A percentile compares a stretch with the other conserved stretches of the same genome.
phyloP scores from a whole-genome alignment of 805 yeast genomes.

The Candida pseudoglaebosa region DNA sequence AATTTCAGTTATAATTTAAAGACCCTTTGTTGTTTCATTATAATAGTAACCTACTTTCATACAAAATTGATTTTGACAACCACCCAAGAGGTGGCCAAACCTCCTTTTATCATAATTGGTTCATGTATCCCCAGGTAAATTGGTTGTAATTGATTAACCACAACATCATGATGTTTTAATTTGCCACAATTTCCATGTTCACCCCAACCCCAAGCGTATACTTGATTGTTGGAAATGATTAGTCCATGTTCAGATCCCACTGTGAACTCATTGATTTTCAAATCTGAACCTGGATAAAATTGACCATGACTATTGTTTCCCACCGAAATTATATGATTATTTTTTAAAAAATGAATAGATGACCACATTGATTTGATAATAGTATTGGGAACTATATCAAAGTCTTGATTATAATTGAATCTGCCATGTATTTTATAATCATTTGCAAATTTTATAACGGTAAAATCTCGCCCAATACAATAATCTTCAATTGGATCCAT shows the following conservation, averaged over 20 bases:
- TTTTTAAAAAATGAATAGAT: conserved; percentile 27
- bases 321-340: conserved; percentile 34
- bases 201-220: conserved; percentile 96
- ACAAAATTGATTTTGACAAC: too few species aligned
- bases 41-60: too few species aligned
- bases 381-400: conserved; percentile 4
- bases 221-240: conserved; percentile 28
- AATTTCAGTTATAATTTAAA: too few species aligned
- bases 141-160: conserved; percentile 33
- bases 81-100: conserved; percentile 71
- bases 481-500: conserved; percentile 10
- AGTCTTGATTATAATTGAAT: not conserved
- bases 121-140: conserved; percentile 19
- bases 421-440: conserved; percentile 16
- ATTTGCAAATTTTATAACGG: conserved; percentile 30
- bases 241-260: conserved; percentile 91
- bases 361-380: conserved; percentile 65
- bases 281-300: conserved; percentile 23
- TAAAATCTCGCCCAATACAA: conserved; percentile 58
- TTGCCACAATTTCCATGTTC: conserved; percentile 95
- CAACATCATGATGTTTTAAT: conserved; percentile 23
- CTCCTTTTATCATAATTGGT: conserved; percentile 44
- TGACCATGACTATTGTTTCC: conserved; percentile 86
- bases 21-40: too few species aligned
- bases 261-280: conserved; percentile 20